Conservation (phyloP, 2,329 filamentous ascomycete genomes). For the Stagonosporopsis chrysanthemi region DNA sequence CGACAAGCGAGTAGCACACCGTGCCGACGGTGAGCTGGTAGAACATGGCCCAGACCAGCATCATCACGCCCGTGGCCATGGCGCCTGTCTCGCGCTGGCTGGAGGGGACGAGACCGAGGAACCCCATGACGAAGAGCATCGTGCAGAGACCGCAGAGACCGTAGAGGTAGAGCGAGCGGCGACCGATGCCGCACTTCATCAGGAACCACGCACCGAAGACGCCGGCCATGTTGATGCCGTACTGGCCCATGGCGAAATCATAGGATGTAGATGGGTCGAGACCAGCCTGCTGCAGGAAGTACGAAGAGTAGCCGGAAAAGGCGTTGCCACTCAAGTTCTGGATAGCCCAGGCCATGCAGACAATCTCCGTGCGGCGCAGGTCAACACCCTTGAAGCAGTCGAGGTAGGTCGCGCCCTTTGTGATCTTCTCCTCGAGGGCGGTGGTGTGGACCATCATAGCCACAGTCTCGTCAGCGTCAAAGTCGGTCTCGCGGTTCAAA, state of each 20-base stretch:
- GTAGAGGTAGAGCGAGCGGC: constrained; percentile 77
- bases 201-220: constrained; percentile 83
- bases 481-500: constrained; percentile 69
- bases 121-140: constrained; percentile 85
- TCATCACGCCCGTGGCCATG: constrained; percentile 82
- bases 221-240: constrained; percentile 76
- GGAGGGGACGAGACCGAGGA: constrained; percentile 76
- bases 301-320: constrained; percentile 58
- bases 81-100: constrained; percentile 67
- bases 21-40: constrained; percentile 91
- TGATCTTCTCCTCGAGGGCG: constrained; percentile 78
- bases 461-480: constrained; percentile 83
- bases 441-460: constrained; percentile 94
- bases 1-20: constrained; percentile 87
- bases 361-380: constrained; percentile 77
- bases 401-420: constrained; percentile 74
- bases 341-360: constrained; percentile 62
- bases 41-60: constrained; percentile 62
- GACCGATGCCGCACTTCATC: constrained; percentile 77
- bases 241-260: constrained; percentile 63
- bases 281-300: constrained; percentile 59
- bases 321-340: constrained; percentile 58
- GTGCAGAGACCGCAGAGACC: constrained; percentile 72
- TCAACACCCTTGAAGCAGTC: constrained; percentile 87
- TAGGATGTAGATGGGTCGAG: constrained; percentile 53